A percentile compares a stretch with the other conserved stretches of the same genome.
phyloP scores from a whole-genome alignment of 108 stramenopile species.

The Hondaea fermentalgiana region DNA sequence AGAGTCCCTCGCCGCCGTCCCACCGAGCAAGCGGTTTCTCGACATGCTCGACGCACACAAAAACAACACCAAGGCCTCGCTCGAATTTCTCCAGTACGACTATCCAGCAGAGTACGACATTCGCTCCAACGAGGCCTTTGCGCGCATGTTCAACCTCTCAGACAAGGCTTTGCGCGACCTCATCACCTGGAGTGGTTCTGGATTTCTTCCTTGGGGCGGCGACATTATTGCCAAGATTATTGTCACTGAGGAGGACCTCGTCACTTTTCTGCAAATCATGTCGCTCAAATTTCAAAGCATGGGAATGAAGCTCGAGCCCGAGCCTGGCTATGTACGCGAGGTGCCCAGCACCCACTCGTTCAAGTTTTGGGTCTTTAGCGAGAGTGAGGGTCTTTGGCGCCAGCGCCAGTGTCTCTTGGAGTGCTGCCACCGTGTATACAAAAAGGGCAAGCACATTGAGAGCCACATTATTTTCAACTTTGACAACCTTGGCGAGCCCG shows the following conservation, averaged over 20 bases:
- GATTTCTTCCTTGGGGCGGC: background rate
- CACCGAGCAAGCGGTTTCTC: background rate
- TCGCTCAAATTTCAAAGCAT: background rate
- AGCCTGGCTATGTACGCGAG: background rate
- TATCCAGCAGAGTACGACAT: background rate
- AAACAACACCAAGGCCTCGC: background rate
- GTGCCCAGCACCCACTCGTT: conserved; percentile 4
- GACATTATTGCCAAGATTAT: background rate
- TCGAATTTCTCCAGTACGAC: background rate
- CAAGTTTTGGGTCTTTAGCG: conserved; percentile 2
- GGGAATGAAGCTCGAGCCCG: background rate
- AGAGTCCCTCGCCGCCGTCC: background rate
- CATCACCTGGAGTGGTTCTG: background rate
- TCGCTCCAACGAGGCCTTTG: background rate
- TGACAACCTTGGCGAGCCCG: background rate
- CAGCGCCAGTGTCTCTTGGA: background rate
- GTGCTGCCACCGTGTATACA: background rate
- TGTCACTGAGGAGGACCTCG: background rate
- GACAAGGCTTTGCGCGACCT: background rate
- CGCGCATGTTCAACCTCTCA: background rate
- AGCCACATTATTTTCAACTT: background rate
- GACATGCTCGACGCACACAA: background rate
- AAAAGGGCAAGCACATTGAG: background rate
- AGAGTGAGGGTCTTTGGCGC: background rate
- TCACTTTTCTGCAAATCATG: conserved; percentile 11